phyloP scores from a whole-genome alignment of 1,284 basidiomycete species.

The Sphaerobolus stellatus region DNA sequence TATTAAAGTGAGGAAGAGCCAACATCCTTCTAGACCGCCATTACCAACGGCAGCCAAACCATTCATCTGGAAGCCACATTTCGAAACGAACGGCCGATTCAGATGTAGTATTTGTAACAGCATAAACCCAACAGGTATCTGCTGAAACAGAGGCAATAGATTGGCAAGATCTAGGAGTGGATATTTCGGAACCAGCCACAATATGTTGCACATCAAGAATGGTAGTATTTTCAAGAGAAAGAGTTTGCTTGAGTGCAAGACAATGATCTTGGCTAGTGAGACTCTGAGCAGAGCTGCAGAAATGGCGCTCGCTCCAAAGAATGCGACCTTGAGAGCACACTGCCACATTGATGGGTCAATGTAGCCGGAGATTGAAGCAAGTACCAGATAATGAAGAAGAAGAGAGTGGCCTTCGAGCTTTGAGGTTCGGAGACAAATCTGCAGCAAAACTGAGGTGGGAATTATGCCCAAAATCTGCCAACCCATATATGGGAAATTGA shows the following conservation, averaged over 20 bases:
- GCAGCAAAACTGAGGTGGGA: too few relatives aligned
- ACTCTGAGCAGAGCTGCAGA: too few relatives aligned
- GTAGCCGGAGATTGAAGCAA: too few relatives aligned
- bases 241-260: neutral
- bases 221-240: constrained; percentile 12
- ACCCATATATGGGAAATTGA: too few relatives aligned
- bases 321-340: too few relatives aligned
- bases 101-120: constrained; percentile 20
- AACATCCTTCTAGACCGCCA: constrained; percentile 25
- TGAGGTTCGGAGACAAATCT: too few relatives aligned
- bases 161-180: constrained; percentile 13
- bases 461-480: too few relatives aligned
- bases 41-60: constrained; percentile 29
- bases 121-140: constrained; percentile 7
- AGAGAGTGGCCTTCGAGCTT: too few relatives aligned
- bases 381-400: too few relatives aligned
- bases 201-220: constrained; percentile 11
- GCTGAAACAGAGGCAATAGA: neutral
- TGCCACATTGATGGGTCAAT: too few relatives aligned
- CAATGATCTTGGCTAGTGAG: too few relatives aligned
- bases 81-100: constrained; percentile 25
- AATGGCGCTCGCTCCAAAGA: too few relatives aligned
- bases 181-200: neutral
- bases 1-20: constrained; percentile 11
- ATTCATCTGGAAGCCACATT: constrained; percentile 30